Conservation (phyloP, 805 yeast species). For the Isabelozyma rhagii region DNA sequence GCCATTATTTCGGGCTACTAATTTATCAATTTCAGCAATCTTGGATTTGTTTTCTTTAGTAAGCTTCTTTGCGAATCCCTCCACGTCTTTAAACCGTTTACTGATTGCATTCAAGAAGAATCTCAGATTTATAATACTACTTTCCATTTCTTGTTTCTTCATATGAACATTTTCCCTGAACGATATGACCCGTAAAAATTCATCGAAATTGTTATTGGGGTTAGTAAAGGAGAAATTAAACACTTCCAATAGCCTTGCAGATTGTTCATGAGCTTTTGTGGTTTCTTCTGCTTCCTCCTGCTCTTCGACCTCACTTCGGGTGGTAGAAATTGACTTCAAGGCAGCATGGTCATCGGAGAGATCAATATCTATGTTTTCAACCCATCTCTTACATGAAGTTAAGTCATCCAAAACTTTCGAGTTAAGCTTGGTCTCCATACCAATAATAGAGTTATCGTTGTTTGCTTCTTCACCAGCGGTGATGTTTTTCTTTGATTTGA, state of each 20-base stretch:
- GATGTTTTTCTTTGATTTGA: slow-evolving; percentile 43
- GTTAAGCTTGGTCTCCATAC: background rate
- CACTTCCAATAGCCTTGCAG: slow-evolving; percentile 11
- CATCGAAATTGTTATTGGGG: slow-evolving; percentile 10
- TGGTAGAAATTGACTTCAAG: background rate
- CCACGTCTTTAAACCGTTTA: slow-evolving; percentile 84
- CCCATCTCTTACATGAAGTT: background rate
- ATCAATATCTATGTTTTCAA: background rate
- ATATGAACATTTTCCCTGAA: slow-evolving; percentile 23
- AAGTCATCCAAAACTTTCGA: background rate
- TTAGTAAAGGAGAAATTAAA: slow-evolving; percentile 15
- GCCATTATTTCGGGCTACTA: slow-evolving; percentile 34
- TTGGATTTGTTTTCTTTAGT: slow-evolving; percentile 65
- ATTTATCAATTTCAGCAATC: slow-evolving; percentile 42
- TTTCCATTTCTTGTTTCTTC: slow-evolving; percentile 15
- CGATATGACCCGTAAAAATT: slow-evolving; percentile 17
- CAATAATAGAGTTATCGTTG: background rate
- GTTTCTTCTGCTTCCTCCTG: slow-evolving; percentile 5
- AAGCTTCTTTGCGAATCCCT: slow-evolving; percentile 78
- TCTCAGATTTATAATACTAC: slow-evolving; percentile 12
- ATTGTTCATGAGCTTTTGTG: slow-evolving; percentile 1
- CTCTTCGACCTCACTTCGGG: slow-evolving; percentile 5
- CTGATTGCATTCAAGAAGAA: slow-evolving; percentile 47
- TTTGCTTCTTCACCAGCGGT: slow-evolving; percentile 4
- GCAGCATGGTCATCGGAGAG: background rate